Evolutionary conservation across 345 rosid genomes (phyloP).

Genomic region (Psidium friedrichsthalianum): DNA sequence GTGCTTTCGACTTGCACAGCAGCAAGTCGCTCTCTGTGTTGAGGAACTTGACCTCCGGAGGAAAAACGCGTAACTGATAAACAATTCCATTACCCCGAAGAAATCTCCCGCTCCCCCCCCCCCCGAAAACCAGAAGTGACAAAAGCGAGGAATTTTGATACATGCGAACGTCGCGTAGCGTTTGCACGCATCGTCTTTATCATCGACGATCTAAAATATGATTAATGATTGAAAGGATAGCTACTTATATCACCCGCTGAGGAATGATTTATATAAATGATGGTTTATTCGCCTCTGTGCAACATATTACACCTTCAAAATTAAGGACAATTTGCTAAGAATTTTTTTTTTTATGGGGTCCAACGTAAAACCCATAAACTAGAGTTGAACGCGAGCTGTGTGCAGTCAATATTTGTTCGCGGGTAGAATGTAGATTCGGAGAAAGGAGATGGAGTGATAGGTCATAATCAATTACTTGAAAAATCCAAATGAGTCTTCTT

Average conservation of each 20-base stretch:
- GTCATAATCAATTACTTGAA: not conserved
- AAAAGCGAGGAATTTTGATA: not conserved
- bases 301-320: not conserved
- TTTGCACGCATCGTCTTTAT: accelerated
- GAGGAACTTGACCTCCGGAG: not conserved
- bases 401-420: not conserved
- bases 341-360: not conserved
- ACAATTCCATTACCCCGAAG: not conserved
- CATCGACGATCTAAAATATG: not conserved
- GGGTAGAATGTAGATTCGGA: not conserved
- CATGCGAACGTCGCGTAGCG: accelerated
- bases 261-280: too few species aligned
- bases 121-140: not conserved
- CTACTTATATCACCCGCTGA: not conserved
- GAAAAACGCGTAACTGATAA: not conserved
- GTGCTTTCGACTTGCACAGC: not conserved
- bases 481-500: not conserved
- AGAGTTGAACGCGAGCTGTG: not conserved
- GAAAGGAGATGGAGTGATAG: not conserved
- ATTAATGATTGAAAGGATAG: not conserved
- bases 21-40: not conserved
- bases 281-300: not conserved
- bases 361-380: accelerated
- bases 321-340: too few species aligned
- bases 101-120: not conserved